These are phyloP conservation scores for Musa troglodytarum DNA, from an alignment of 176 grass and related monocot species.

Conservation along the genomic window DNA sequence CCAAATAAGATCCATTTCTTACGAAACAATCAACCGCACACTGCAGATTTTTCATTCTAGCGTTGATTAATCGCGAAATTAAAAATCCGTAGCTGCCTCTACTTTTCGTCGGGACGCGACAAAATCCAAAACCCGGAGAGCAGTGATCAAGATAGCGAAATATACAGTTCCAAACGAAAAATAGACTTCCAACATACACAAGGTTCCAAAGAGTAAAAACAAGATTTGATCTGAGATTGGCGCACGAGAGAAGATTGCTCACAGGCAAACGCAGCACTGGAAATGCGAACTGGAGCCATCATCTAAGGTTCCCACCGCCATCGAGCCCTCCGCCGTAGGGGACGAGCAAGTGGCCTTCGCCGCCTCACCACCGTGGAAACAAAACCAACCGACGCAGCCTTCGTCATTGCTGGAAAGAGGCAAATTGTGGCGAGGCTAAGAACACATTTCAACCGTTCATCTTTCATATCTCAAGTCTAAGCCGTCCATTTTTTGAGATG, in stretches of 20 bases:
- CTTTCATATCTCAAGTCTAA: too few species aligned
- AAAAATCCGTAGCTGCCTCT: too few species aligned
- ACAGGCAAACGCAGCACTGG: conserved; percentile 87
- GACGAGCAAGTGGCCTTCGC: neutral
- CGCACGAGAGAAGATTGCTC: conserved; percentile 15
- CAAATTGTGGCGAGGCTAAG: too few species aligned
- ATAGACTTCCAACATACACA: too few species aligned
- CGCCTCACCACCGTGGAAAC: neutral
- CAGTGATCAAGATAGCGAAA: too few species aligned
- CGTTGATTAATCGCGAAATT: neutral
- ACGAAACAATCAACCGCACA: neutral
- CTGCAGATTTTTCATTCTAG: neutral
- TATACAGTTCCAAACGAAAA: too few species aligned
- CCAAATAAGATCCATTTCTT: neutral
- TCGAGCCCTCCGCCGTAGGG: neutral
- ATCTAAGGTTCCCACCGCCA: neutral
- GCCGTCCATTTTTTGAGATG: too few species aligned
- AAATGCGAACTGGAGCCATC: conserved; percentile 33
- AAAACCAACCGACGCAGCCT: neutral
- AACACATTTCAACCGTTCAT: too few species aligned
- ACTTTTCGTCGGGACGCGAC: too few species aligned
- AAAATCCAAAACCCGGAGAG: too few species aligned
- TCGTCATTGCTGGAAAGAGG: too few species aligned
- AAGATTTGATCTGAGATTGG: neutral
- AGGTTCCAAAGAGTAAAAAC: neutral